A percentile compares a stretch with the other conserved stretches of the same genome.
These are phyloP conservation scores for Turritis glabra DNA, from an alignment of 345 rosid species.

Conservation along the genomic window DNA sequence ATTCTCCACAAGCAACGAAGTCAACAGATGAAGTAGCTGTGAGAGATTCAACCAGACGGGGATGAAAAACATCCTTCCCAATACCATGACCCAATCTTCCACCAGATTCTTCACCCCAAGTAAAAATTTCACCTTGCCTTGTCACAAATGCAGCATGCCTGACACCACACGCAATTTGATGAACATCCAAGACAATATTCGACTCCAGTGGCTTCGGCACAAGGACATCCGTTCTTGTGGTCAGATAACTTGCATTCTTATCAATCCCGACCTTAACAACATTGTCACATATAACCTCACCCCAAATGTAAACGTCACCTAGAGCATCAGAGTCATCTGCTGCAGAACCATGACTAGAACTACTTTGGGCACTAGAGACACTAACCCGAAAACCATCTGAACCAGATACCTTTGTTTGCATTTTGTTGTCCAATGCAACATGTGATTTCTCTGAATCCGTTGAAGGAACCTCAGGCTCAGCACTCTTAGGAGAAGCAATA, in stretches of 20 bases:
- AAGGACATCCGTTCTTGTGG: slow-evolving; percentile 75
- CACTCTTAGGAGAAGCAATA: slow-evolving; percentile 59
- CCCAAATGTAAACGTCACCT: slow-evolving; percentile 98
- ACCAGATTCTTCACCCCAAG: slow-evolving; percentile 99
- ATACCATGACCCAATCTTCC: slow-evolving; percentile 96
- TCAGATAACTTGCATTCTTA: slow-evolving; percentile 62
- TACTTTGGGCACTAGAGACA: slow-evolving; percentile 97
- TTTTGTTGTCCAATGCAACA: slow-evolving; percentile 78
- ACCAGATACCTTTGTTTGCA: slow-evolving; percentile 82
- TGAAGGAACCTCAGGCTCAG: slow-evolving; percentile 57
- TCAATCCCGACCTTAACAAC: slow-evolving; percentile 70
- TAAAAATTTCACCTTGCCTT: slow-evolving; percentile 88
- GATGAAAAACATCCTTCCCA: slow-evolving; percentile 76
- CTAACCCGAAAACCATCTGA: slow-evolving; percentile 96
- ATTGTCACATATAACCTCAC: slow-evolving; percentile 87
- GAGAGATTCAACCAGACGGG: slow-evolving; percentile 79
- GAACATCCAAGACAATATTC: slow-evolving; percentile 84
- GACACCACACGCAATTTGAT: slow-evolving; percentile 90
- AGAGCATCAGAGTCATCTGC: slow-evolving; percentile 94
- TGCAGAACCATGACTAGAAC: slow-evolving; percentile 96
- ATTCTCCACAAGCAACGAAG: slow-evolving; percentile 95
- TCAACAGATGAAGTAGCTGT: slow-evolving; percentile 58
- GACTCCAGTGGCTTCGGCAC: slow-evolving; percentile 88
- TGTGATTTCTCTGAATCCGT: slow-evolving; percentile 69
- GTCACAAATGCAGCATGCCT: slow-evolving; percentile 92